Percentiles rank a stretch among this genome's conserved stretches.
Evolutionary conservation across 192 early-diverging fungal genomes (phyloP).

Genomic region (Backusella sp.): DNA sequence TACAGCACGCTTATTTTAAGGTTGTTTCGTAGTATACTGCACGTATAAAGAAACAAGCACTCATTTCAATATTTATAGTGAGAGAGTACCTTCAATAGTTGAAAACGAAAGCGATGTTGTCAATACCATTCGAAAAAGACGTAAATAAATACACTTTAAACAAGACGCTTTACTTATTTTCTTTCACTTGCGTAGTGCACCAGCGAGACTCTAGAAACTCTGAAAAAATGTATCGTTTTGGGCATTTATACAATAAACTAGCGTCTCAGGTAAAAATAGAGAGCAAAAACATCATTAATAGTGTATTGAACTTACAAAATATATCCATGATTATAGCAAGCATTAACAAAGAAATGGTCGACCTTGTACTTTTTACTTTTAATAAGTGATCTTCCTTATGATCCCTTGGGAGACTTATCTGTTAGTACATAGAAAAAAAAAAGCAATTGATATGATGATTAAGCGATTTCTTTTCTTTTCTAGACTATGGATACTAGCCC

Average conservation of each 20-base stretch:
- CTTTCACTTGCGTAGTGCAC: conserved; percentile 40
- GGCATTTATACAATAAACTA: conserved; percentile 58
- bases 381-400: conserved; percentile 1
- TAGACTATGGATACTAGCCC: not conserved
- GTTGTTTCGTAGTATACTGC: not conserved
- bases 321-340: conserved; percentile 26
- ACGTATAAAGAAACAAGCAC: not conserved
- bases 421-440: not conserved
- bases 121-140: conserved; percentile 62
- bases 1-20: conserved; percentile 1
- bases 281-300: not conserved
- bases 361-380: conserved; percentile 48
- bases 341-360: conserved; percentile 57
- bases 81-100: conserved; percentile 41
- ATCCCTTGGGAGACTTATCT: not conserved
- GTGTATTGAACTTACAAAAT: not conserved
- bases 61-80: not conserved
- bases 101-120: conserved; percentile 58
- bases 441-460: not conserved
- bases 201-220: conserved; percentile 44
- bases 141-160: conserved; percentile 37
- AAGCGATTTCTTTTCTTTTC: not conserved
- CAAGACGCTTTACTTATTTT: not conserved
- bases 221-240: conserved; percentile 56
- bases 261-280: conserved; percentile 35